These are phyloP conservation scores for Trypethelium eluteriae DNA, from an alignment of 495 filamentous ascomycete genomes.

Conservation along the genomic window DNA sequence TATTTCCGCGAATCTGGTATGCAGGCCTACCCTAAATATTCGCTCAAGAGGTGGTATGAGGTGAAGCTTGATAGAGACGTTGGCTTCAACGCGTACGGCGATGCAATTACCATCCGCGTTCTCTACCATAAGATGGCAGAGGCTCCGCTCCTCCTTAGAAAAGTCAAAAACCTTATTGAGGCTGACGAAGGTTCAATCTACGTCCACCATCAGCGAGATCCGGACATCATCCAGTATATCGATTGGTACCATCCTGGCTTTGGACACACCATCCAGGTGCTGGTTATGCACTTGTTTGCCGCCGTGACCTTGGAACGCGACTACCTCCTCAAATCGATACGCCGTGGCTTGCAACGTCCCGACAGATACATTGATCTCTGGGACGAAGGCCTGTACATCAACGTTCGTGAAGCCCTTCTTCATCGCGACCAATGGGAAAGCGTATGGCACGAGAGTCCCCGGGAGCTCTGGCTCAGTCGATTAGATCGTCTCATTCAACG, in stretches of 20 bases:
- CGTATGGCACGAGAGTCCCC: not conserved
- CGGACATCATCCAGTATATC: not conserved
- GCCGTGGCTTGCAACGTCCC: no score
- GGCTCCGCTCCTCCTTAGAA: not conserved
- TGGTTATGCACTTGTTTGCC: not conserved
- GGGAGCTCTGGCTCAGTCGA: not conserved
- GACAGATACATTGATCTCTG: not conserved
- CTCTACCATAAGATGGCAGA: not conserved
- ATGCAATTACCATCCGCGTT: not conserved
- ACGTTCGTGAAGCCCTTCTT: not conserved
- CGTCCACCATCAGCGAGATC: not conserved
- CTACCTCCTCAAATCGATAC: not conserved
- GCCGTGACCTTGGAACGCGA: not conserved
- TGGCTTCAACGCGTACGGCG: not conserved
- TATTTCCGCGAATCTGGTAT: not conserved
- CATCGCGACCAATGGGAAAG: not conserved
- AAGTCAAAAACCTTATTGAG: not conserved
- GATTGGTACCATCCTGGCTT: conserved; percentile 1
- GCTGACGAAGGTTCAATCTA: not conserved
- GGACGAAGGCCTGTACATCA: conserved; percentile 1
- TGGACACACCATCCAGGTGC: conserved; percentile 2
- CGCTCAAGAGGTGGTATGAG: not conserved
- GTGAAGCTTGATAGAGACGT: not conserved
- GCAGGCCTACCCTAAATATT: not conserved
- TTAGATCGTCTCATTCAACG: not conserved